Evolutionary conservation across 768 basidiomycete genomes (phyloP), one percentile per base, ranked within the genome.

Genomic region (Antrodiella citrinella): DNA sequence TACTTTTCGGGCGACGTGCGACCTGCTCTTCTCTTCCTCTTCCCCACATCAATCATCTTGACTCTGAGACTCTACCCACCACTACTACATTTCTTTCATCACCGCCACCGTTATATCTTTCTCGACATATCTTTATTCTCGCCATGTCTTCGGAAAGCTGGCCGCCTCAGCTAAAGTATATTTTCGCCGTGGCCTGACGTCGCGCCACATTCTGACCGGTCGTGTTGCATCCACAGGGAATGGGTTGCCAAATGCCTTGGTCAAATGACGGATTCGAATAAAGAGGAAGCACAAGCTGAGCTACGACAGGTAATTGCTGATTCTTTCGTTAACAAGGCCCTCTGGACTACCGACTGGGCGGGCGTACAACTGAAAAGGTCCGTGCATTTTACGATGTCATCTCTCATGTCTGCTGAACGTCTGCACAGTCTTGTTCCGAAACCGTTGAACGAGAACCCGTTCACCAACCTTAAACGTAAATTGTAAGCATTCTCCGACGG

Each of bases 261-360:
- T 21, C 85, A 92, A 69, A 94, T 95, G 75, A 89, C 89, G 15
- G 86, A 93, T 56, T 68, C 76, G 47, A 97, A 95, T 70, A 82
- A 86, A 65, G 70, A 71, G 45, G 91, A 93, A 58, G 94, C 94
- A 19, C 91, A 93, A 62, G 77, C 86, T 53, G 96, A 99, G 75
- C 71, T 99, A 64, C 93, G 92, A 80, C 80, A 89, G 82, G 87
- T 92, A 78, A 96, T 99, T 68, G 86, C 88, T 79, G 81, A 92
- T 58, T 84, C 92, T 68, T 95, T 91, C 70, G 76, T 81, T 54
- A 76, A 81, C 62, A 83, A 88, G 64, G 78, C 86, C 1, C 75
- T 98, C 21, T 86, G 89, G 81, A 87, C 89, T n/a, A 95, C 87
- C 51, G 91, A 98, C 66, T 99, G 96, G 96, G 71, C 76, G 9